These are phyloP conservation scores for Nemania diffusa DNA, from an alignment of 2,329 filamentous ascomycete species.

Conservation along the genomic window DNA sequence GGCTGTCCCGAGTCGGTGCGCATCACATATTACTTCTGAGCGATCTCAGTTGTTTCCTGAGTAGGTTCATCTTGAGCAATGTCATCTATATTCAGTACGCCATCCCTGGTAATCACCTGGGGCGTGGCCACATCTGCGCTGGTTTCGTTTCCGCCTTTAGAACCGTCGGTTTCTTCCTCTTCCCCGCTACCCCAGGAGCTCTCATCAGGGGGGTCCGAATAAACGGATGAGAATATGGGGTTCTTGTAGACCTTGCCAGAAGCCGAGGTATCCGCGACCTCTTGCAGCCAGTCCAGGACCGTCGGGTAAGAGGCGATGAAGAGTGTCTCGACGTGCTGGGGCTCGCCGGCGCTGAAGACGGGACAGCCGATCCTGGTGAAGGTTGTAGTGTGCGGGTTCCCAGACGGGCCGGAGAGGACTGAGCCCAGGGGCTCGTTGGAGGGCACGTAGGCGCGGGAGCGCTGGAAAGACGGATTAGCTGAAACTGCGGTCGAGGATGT, in stretches of 20 bases:
- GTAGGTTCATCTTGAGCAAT: background rate
- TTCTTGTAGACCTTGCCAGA: slow-evolving; percentile 52
- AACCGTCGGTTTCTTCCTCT: slow-evolving; percentile 15
- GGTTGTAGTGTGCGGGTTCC: slow-evolving; percentile 54
- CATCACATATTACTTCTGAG: slow-evolving; percentile 8
- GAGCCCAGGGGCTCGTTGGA: slow-evolving; percentile 62
- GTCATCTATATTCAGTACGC: background rate
- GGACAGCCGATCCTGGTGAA: slow-evolving; percentile 69
- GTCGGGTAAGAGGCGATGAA: slow-evolving; percentile 64
- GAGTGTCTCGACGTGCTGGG: slow-evolving; percentile 68
- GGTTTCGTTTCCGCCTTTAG: background rate
- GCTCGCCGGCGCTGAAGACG: slow-evolving; percentile 74
- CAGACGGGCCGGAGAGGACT: slow-evolving; percentile 63
- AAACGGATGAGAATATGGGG: slow-evolving; percentile 49
- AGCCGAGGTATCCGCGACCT: slow-evolving; percentile 56
- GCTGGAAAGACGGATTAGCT: slow-evolving; percentile 54
- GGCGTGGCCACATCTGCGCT: background rate
- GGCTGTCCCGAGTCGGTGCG: background rate
- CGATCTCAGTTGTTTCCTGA: no score
- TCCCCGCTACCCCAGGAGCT: slow-evolving; percentile 44
- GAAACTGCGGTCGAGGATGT: slow-evolving; percentile 23
- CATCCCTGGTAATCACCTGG: background rate
- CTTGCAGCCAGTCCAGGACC: slow-evolving; percentile 70
- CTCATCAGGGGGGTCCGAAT: slow-evolving; percentile 28
- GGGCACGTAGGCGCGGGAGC: slow-evolving; percentile 69